Evolutionary conservation across 306 rosid species (phyloP).

Genomic region (Alnus rubra): DNA sequence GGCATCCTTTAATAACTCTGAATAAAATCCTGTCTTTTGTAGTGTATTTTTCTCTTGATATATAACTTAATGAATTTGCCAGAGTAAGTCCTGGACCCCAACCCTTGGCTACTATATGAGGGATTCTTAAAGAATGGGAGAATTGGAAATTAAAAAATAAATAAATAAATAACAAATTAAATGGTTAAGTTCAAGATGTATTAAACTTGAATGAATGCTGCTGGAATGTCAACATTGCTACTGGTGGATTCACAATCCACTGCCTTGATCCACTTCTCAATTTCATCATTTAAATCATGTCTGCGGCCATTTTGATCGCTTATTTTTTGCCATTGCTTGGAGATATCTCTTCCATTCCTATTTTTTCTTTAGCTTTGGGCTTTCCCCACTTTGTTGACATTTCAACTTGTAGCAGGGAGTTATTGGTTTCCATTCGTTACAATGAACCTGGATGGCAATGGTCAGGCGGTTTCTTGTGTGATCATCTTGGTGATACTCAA

Average conservation of each 20-base stretch:
- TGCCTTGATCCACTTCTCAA: neutral
- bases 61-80: neutral
- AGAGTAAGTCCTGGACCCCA: neutral
- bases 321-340: constrained; percentile 12
- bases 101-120: constrained; percentile 1
- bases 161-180: neutral
- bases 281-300: neutral
- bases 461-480: constrained; percentile 95
- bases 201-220: neutral
- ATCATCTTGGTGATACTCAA: constrained; percentile 91
- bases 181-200: neutral
- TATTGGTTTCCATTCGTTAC: constrained; percentile 77
- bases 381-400: constrained; percentile 23
- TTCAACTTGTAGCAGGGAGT: constrained; percentile 63
- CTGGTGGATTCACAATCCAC: too few relatives aligned
- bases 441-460: constrained; percentile 97
- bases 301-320: neutral
- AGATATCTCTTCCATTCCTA: neutral
- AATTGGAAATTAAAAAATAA: neutral
- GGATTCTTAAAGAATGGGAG: neutral
- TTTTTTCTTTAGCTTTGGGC: constrained; percentile 1
- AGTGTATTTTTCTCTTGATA: neutral
- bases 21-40: neutral
- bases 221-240: neutral
- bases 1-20: neutral